A percentile compares a stretch with the other conserved stretches of the same genome.
phyloP scores from a whole-genome alignment of 163 green algal species.

The Scenedesmus sp. region DNA sequence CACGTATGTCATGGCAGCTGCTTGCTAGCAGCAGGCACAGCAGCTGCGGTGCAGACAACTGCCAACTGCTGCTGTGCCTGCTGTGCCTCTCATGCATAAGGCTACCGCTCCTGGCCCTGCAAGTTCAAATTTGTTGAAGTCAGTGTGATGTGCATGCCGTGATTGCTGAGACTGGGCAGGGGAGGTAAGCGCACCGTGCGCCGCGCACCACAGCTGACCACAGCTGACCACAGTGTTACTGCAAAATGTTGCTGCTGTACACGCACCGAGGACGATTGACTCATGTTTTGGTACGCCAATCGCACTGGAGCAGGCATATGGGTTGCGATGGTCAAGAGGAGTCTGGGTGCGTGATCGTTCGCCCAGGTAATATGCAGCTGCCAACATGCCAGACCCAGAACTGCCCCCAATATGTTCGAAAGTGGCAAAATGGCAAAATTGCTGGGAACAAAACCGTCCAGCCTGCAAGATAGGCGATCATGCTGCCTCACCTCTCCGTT shows the following conservation, averaged over 20 bases:
- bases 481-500: not conserved
- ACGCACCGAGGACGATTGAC: not conserved
- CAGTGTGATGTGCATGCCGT: not conserved
- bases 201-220: not conserved
- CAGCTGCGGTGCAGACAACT: not conserved
- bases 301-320: not conserved
- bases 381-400: not conserved
- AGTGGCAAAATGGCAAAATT: not conserved
- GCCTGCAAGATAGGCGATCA: not conserved
- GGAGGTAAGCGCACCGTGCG: not conserved
- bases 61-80: not conserved
- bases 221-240: not conserved
- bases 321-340: not conserved
- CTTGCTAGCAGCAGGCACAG: slow-evolving; percentile 2
- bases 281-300: not conserved
- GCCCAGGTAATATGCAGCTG: not conserved
- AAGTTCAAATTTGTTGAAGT: not conserved
- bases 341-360: not conserved
- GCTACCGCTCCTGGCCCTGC: not conserved
- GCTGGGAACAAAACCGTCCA: too few species aligned
- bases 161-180: not conserved
- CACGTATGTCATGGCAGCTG: not conserved
- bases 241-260: not conserved
- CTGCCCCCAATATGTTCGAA: too few species aligned
- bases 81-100: slow-evolving; percentile 6